Percentiles rank a stretch among this genome's conserved stretches.
These are phyloP conservation scores for Suaeda aralocaspica DNA, from an alignment of 148 eudicot genomes.

Conservation along the genomic window DNA sequence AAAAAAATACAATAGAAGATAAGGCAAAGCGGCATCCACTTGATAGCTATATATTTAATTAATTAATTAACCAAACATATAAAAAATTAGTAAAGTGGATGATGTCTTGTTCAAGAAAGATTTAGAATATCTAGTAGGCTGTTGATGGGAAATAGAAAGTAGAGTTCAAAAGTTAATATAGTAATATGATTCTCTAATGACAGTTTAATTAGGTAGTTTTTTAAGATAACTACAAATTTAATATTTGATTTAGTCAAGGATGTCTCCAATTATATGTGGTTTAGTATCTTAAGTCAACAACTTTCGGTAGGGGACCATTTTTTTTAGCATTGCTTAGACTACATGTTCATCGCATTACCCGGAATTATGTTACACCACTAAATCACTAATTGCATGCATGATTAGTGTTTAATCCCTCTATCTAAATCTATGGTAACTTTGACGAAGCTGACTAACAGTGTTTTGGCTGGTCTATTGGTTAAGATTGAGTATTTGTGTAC, in stretches of 20 bases:
- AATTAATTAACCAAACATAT: background rate
- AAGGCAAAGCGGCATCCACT: no score
- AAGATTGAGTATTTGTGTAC: no score
- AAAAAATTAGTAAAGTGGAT: background rate
- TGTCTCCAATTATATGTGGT: conserved; percentile 17
- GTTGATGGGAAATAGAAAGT: conserved; percentile 10
- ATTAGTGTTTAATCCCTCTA: no score
- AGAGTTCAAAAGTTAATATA: background rate
- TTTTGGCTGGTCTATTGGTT: no score
- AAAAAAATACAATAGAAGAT: no score
- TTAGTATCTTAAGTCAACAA: background rate
- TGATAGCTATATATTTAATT: no score
- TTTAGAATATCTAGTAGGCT: conserved; percentile 1
- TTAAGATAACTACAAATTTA: background rate
- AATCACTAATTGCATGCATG: background rate
- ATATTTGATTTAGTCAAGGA: background rate
- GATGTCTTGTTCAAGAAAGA: conserved; percentile 13
- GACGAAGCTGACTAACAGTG: no score
- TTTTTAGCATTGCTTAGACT: background rate
- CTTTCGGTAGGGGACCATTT: conserved; percentile 2
- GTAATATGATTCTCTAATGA: conserved; percentile 2
- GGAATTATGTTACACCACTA: background rate
- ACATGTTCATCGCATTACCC: background rate
- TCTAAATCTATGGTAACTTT: no score
- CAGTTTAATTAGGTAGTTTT: conserved; percentile 5